Evolutionary conservation across 345 rosid species (phyloP).

Genomic region (Brassica cretica): DNA sequence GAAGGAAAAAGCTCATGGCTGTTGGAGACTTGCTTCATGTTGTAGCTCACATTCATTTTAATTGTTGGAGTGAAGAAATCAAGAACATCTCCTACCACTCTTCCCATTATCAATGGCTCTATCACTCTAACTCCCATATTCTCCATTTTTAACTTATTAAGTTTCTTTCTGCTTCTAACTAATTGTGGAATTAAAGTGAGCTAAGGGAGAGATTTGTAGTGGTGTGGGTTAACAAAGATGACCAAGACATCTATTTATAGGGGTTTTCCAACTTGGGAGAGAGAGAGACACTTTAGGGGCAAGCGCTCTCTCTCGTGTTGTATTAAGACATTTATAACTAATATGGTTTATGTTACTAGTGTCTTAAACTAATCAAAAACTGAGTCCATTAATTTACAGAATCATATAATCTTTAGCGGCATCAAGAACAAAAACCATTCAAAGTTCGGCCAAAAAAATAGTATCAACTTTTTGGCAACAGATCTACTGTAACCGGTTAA

Average conservation of each 20-base stretch:
- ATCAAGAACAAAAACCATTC: background rate
- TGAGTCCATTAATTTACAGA: background rate
- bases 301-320: background rate
- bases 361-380: background rate
- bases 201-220: slow-evolving; percentile 17
- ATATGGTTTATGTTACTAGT: background rate
- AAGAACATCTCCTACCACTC: slow-evolving; percentile 60
- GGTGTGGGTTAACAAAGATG: slow-evolving; percentile 28
- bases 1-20: slow-evolving; percentile 58
- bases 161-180: background rate
- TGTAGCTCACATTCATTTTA: slow-evolving; percentile 50
- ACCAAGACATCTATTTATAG: slow-evolving; percentile 34
- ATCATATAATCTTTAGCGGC: background rate
- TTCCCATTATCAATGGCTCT: slow-evolving; percentile 53
- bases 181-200: background rate
- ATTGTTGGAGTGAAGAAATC: slow-evolving; percentile 50
- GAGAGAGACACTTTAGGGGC: background rate
- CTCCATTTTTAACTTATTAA: slow-evolving; percentile 26
- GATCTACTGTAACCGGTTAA: too few relatives aligned
- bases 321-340: background rate
- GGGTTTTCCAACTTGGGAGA: slow-evolving; percentile 10
- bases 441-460: slow-evolving; percentile 5
- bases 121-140: slow-evolving; percentile 33
- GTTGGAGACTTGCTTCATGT: slow-evolving; percentile 49
- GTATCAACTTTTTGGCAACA: too few relatives aligned